These are phyloP conservation scores for Ophiostoma himal-ulmi DNA, from an alignment of 2,329 filamentous ascomycete species.

Conservation along the genomic window DNA sequence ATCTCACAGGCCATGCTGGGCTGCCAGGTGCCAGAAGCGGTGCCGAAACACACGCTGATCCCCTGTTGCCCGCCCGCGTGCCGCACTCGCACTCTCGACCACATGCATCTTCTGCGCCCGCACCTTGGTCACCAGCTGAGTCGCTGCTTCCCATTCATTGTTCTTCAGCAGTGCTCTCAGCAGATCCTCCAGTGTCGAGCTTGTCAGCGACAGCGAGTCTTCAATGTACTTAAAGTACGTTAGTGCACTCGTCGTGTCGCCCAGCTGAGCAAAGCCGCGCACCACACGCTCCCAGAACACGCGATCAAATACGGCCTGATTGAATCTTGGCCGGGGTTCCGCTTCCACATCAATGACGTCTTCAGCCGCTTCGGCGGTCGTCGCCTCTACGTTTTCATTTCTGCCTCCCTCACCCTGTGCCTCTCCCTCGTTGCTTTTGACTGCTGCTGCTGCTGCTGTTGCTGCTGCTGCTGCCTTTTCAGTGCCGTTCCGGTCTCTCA, in stretches of 20 bases:
- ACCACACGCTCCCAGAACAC: conserved; percentile 67
- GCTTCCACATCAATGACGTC: background rate
- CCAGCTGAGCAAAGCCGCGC: conserved; percentile 55
- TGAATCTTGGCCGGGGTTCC: background rate
- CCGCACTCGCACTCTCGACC: conserved; percentile 25
- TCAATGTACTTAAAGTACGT: conserved; percentile 44
- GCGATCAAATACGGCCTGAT: conserved; percentile 42
- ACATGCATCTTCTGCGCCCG: conserved; percentile 27
- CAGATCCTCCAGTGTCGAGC: conserved; percentile 40
- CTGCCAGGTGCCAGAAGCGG: conserved; percentile 46
- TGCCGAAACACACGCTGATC: conserved; percentile 41
- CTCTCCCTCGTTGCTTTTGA: background rate
- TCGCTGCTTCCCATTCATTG: conserved; percentile 28
- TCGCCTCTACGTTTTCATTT: background rate
- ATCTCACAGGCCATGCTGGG: conserved; percentile 34
- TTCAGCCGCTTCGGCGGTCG: background rate
- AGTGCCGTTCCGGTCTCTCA: background rate
- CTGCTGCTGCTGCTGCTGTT: background rate
- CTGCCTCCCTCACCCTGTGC: no score
- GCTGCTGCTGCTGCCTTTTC: background rate
- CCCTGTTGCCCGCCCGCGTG: conserved; percentile 19
- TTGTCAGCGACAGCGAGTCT: conserved; percentile 38
- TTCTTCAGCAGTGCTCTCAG: conserved; percentile 32
- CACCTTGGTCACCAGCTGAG: conserved; percentile 29
- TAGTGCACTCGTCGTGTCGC: conserved; percentile 47